phyloP scores from a whole-genome alignment of 495 filamentous ascomycete species.

The Glarea lozoyensis region DNA sequence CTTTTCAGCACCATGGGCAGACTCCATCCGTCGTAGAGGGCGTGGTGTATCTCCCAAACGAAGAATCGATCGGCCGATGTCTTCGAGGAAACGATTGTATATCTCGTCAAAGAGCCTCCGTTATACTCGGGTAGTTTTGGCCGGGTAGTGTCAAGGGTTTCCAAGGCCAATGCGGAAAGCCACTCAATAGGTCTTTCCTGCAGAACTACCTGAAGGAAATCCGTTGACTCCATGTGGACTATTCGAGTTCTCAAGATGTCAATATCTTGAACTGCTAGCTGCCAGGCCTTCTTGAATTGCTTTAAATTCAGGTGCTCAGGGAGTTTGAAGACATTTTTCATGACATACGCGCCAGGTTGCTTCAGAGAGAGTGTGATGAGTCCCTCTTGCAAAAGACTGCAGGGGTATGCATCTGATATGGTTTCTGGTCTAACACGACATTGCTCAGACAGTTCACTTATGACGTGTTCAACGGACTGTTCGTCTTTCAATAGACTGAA shows the following conservation, averaged over 20 bases:
- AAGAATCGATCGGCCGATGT: conserved; percentile 24
- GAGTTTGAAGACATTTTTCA: conserved; percentile 37
- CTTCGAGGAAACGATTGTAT: conserved; percentile 9
- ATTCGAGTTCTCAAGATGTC: conserved; percentile 49
- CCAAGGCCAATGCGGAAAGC: background rate
- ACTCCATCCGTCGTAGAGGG: conserved; percentile 61
- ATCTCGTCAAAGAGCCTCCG: conserved; percentile 18
- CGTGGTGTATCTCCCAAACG: conserved; percentile 56
- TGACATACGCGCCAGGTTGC: conserved; percentile 48
- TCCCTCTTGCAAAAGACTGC: conserved; percentile 61
- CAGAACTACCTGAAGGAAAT: conserved; percentile 44
- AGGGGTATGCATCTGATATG: conserved; percentile 57
- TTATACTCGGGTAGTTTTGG: background rate
- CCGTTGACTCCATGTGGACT: conserved; percentile 32
- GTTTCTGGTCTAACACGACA: conserved; percentile 24
- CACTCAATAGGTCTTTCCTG: conserved; percentile 15
- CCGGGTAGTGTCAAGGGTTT: background rate
- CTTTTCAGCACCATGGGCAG: conserved; percentile 37
- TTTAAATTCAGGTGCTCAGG: conserved; percentile 32
- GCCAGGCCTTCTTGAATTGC: conserved; percentile 46
- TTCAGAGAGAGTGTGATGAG: conserved; percentile 54
- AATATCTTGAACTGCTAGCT: conserved; percentile 34
- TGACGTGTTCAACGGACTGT: background rate
- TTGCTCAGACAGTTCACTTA: background rate
- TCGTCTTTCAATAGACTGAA: background rate